Percentiles rank a stretch among this genome's conserved stretches.
phyloP scores from a whole-genome alignment of 768 basidiomycete genomes.

The Tylopilus plumbeoviolaceoides region DNA sequence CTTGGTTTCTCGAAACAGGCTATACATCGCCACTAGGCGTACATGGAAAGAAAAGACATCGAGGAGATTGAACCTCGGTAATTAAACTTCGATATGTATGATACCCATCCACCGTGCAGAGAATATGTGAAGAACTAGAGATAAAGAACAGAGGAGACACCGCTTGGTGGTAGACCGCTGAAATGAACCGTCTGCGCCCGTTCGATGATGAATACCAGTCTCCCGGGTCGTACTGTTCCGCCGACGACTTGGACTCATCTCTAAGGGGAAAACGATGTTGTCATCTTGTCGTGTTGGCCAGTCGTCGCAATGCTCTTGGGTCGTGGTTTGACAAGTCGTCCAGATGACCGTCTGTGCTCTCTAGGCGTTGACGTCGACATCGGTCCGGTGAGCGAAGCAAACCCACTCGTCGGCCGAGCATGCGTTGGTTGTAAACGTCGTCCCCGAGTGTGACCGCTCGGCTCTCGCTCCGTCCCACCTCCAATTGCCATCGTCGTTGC shows the following conservation, averaged over 20 bases:
- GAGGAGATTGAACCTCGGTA: not conserved
- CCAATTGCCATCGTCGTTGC: not conserved
- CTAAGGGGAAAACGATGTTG: not conserved
- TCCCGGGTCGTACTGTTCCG: not conserved
- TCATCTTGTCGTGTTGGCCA: not conserved
- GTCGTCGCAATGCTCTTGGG: slow-evolving; percentile 1
- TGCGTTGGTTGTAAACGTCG: not conserved
- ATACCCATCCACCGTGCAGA: not conserved
- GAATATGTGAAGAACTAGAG: not conserved
- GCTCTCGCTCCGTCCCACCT: not conserved
- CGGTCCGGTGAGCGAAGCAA: not conserved
- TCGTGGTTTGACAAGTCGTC: slow-evolving; percentile 10
- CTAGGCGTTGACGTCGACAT: slow-evolving; percentile 4
- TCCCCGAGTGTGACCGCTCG: not conserved
- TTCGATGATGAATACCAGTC: not conserved
- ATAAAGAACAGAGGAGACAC: not conserved
- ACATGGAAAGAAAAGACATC: not conserved
- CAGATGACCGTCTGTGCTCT: not conserved
- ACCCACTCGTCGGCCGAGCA: slow-evolving; percentile 2
- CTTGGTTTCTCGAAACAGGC: not conserved
- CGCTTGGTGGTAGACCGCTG: not conserved
- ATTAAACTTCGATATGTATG: not conserved
- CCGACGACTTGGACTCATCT: not conserved
- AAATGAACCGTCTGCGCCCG: slow-evolving; percentile 1
- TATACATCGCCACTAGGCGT: not conserved